Conservation (phyloP, 306 rosid species). For the Arachis stenosperma region DNA sequence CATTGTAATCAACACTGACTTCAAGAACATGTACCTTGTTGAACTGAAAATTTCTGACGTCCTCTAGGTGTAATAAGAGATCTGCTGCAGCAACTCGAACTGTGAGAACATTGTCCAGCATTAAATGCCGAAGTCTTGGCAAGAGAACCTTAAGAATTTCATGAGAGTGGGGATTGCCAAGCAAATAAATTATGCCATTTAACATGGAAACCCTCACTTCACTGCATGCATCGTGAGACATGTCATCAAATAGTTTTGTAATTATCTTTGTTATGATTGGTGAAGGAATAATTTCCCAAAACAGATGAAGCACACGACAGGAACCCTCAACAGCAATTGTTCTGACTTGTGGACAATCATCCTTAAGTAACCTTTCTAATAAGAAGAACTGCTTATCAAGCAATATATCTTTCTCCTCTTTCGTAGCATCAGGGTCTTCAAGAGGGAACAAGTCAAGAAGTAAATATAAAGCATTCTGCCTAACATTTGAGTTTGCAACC, state of each 20-base stretch:
- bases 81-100: conserved; percentile 65
- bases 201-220: conserved; percentile 86
- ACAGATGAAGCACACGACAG: conserved; percentile 78
- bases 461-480: conserved; percentile 83
- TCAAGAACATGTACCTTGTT: conserved; percentile 60
- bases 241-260: conserved; percentile 67
- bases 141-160: conserved; percentile 86
- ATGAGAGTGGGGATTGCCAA: conserved; percentile 85
- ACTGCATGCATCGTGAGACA: conserved; percentile 68
- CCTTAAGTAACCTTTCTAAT: conserved; percentile 71
- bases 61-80: conserved; percentile 72
- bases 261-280: conserved; percentile 73
- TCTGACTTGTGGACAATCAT: conserved; percentile 79
- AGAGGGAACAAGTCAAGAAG: conserved; percentile 88
- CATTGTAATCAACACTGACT: conserved; percentile 14
- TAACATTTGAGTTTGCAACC: conserved; percentile 94
- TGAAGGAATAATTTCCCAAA: conserved; percentile 92
- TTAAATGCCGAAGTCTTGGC: conserved; percentile 80
- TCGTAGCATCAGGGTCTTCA: conserved; percentile 90
- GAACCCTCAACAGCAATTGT: conserved; percentile 91
- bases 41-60: conserved; percentile 75
- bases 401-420: conserved; percentile 84
- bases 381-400: conserved; percentile 81
- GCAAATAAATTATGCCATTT: conserved; percentile 74
- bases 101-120: conserved; percentile 61